Base-by-base conservation (phyloP, 768 basidiomycete species). In the Symmetrospora coprosmae region DNA sequence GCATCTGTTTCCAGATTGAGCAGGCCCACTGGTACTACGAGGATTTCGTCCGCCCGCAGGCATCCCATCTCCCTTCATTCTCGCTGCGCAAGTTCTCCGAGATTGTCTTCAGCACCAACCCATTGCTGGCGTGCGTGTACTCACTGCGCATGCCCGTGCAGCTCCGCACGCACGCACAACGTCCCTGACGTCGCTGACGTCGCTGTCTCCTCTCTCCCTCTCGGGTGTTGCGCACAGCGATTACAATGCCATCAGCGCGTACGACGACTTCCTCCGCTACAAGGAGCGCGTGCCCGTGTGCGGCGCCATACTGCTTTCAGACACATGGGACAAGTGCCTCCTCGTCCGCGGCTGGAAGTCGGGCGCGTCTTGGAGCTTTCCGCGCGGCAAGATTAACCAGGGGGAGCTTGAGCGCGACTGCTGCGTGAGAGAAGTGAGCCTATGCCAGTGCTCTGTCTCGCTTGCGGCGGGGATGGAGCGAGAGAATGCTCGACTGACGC, bases 381-480 rank as follows among this genome's bases (percentile, higher is more conserved):
- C 94, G 6, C 87, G 92, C 71, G 94, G 94, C n/a, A 99, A 99
- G 75, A 97, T 97, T 72, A 99, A 99, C 68, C 84, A 91, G 71
- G 80, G 85, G 62, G 94, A 99, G 71, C 81, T 84, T 7, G 80
- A 83, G 58, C 78, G 79, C 48, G 79, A 78, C 55, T 99, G 94
- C 73, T 94, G 92, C 2, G 78, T 86, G 53, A 82, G 94, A 72
- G 94, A 99, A 76, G 92, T 91, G 64, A 55, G 80, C 62, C 46
- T 6, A 7, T n/a, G n/a, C n/a, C n/a, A n/a, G n/a, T n/a, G n/a
- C n/a, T n/a, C n/a, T n/a, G n/a, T n/a, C 16, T n/a, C n/a, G n/a
- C n/a, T n/a, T n/a, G n/a, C n/a, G n/a, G n/a, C n/a, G n/a, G n/a
- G n/a, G n/a, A n/a, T n/a, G n/a, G n/a, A n/a, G n/a, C n/a, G n/a